Evolutionary conservation across 2,329 filamentous ascomycete genomes (phyloP).

Genomic region (Byssothecium circinans): DNA sequence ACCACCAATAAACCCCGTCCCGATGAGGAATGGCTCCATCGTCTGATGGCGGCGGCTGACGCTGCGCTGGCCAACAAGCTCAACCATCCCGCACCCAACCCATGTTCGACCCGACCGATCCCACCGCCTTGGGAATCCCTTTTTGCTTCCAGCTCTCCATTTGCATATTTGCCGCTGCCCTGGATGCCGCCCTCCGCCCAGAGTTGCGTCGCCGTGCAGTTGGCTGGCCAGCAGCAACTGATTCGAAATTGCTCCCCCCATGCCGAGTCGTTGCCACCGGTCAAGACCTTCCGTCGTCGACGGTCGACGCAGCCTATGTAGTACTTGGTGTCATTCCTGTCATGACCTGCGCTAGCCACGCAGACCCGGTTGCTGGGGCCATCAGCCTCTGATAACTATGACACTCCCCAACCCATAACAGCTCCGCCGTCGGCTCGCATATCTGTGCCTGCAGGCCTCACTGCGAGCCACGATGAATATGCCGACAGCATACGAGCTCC

Average conservation of each 20-base stretch:
- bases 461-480: slow-evolving; percentile 11
- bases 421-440: slow-evolving; percentile 22
- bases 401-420: slow-evolving; percentile 30
- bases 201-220: too few species aligned
- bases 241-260: too few species aligned
- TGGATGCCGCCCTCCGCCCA: too few species aligned
- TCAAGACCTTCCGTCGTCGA: too few species aligned
- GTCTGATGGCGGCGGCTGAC: slow-evolving; percentile 5
- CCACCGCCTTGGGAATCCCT: slow-evolving; percentile 26
- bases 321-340: slow-evolving; percentile 13
- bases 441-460: slow-evolving; percentile 18
- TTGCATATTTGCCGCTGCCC: slow-evolving; percentile 5
- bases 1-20: slow-evolving; percentile 14
- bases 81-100: slow-evolving; percentile 18
- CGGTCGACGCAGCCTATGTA: too few species aligned
- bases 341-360: slow-evolving; percentile 36
- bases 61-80: slow-evolving; percentile 21
- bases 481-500: slow-evolving; percentile 14
- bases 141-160: slow-evolving; percentile 9
- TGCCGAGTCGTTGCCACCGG: too few species aligned
- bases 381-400: slow-evolving; percentile 33
- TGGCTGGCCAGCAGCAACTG: too few species aligned
- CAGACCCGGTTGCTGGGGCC: slow-evolving; percentile 32
- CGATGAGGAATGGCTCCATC: slow-evolving; percentile 14
- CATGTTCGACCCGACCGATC: slow-evolving; percentile 18